Evolutionary conservation across 2,329 filamentous ascomycete species (phyloP).

Genomic region (Alternaria sp.): DNA sequence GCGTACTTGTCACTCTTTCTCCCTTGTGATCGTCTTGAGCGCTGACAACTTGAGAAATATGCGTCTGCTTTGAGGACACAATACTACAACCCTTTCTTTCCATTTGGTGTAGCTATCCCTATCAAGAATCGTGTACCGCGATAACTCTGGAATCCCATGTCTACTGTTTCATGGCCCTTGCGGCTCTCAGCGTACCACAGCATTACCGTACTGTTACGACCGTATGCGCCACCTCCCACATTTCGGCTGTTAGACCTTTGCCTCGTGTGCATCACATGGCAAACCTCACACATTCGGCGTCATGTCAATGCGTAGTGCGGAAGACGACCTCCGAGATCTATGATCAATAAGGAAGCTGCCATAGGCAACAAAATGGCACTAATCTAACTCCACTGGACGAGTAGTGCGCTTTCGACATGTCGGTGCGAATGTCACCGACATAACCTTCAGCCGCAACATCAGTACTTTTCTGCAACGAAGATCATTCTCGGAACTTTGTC

Average conservation of each 20-base stretch:
- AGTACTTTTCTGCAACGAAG: slow-evolving; percentile 8
- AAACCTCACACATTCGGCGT: slow-evolving; percentile 9
- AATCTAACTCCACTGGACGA: not conserved
- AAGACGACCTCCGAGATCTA: not conserved
- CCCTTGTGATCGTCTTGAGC: not conserved
- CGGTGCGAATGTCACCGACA: not conserved
- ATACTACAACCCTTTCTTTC: not conserved
- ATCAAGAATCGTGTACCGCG: not conserved
- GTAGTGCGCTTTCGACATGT: not conserved
- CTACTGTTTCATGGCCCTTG: not conserved
- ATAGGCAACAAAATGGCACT: slow-evolving; percentile 10
- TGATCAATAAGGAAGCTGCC: not conserved
- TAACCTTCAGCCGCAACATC: not conserved
- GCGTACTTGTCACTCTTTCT: not conserved
- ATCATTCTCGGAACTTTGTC: slow-evolving; percentile 8
- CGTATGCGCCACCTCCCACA: slow-evolving; percentile 14
- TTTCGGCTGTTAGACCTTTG: slow-evolving; percentile 6
- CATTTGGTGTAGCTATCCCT: not conserved
- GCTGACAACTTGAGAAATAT: not conserved
- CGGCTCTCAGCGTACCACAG: slow-evolving; percentile 2
- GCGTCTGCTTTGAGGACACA: not conserved
- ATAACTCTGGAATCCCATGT: not conserved
- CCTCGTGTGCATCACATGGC: slow-evolving; percentile 19
- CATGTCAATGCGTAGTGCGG: slow-evolving; percentile 1
- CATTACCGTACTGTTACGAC: slow-evolving; percentile 2